phyloP scores from a whole-genome alignment of 1,139 yeast genomes.

The Sugiyamaella paludigena region DNA sequence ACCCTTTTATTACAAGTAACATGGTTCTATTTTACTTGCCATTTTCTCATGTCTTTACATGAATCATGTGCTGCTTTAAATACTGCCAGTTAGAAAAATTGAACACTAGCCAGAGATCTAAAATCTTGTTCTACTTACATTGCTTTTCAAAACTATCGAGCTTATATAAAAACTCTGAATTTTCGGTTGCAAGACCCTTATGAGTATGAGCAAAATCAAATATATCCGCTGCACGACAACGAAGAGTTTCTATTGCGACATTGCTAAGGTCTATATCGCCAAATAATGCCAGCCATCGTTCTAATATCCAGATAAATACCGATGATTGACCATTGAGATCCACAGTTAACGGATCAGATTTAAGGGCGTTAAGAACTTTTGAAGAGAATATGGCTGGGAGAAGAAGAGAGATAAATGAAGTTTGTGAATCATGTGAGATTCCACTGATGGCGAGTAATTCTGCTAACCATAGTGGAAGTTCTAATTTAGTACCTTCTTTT shows the following conservation, averaged over 20 bases:
- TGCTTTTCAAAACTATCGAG: slow-evolving; percentile 74
- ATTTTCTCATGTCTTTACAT: slow-evolving; percentile 59
- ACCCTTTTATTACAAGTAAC: too few species aligned
- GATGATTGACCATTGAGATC: slow-evolving; percentile 68
- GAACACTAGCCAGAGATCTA: neutral
- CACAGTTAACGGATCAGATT: slow-evolving; percentile 64
- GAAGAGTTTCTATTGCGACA: slow-evolving; percentile 52
- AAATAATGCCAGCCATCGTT: slow-evolving; percentile 72
- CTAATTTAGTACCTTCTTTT: slow-evolving; percentile 62
- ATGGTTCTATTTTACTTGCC: slow-evolving; percentile 50
- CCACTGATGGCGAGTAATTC: slow-evolving; percentile 58
- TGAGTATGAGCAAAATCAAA: slow-evolving; percentile 68
- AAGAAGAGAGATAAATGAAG: slow-evolving; percentile 63
- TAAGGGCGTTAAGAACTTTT: slow-evolving; percentile 75
- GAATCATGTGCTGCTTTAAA: slow-evolving; percentile 61
- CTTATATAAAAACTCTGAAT: slow-evolving; percentile 53
- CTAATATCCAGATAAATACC: slow-evolving; percentile 64
- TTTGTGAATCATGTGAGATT: slow-evolving; percentile 39
- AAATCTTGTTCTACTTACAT: slow-evolving; percentile 26
- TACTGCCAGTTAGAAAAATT: slow-evolving; percentile 32
- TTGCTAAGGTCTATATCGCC: slow-evolving; percentile 61
- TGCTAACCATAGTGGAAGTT: slow-evolving; percentile 89
- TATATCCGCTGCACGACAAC: slow-evolving; percentile 64
- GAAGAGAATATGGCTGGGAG: slow-evolving; percentile 65
- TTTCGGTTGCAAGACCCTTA: slow-evolving; percentile 35